Percentiles rank a stretch among this genome's conserved stretches.
Evolutionary conservation across 768 basidiomycete genomes (phyloP).

Genomic region (Panellus pusillus): DNA sequence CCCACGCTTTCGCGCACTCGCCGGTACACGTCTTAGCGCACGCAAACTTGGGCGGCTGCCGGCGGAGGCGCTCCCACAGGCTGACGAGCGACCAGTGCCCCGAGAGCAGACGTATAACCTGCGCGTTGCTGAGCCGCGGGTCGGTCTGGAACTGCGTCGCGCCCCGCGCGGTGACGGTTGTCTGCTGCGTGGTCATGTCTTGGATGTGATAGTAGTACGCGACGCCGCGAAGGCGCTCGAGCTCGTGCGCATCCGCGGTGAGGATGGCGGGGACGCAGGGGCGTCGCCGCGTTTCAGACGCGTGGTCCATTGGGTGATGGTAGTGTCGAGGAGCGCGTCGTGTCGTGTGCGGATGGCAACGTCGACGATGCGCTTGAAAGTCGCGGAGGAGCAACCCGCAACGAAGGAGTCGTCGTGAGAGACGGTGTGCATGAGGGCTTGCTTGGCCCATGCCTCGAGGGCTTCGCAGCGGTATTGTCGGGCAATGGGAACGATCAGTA

Average conservation of each 20-base stretch:
- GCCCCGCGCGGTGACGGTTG: constrained; percentile 23
- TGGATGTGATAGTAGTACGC: constrained; percentile 41
- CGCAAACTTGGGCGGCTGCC: constrained; percentile 29
- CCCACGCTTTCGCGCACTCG: constrained; percentile 33
- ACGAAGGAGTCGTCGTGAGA: constrained; percentile 27
- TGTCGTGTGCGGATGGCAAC: constrained; percentile 26
- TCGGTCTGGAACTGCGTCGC: constrained; percentile 36
- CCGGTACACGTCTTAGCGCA: constrained; percentile 22
- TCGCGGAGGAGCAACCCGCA: constrained; percentile 35
- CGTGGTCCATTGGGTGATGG: constrained; percentile 31
- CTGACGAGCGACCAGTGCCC: constrained; percentile 38
- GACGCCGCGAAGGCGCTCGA: constrained; percentile 33
- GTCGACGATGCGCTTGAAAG: constrained; percentile 33
- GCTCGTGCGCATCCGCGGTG: constrained; percentile 33
- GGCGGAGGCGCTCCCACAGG: constrained; percentile 36
- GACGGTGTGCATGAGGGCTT: constrained; percentile 33
- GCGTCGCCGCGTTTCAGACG: constrained; percentile 31
- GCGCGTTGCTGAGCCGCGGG: constrained; percentile 36
- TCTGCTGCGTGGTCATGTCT: constrained; percentile 33
- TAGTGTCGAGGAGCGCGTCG: constrained; percentile 23
- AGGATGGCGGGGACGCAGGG: constrained; percentile 39
- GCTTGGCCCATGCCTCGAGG: constrained; percentile 45
- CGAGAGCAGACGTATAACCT: constrained; percentile 35
- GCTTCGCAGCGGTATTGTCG: constrained; percentile 48
- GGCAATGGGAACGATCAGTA: constrained; percentile 47